Percentiles rank a stretch among this genome's conserved stretches.
Conservation (phyloP, 495 filamentous ascomycete genomes). For the Symbiotaphrina buchneri region DNA sequence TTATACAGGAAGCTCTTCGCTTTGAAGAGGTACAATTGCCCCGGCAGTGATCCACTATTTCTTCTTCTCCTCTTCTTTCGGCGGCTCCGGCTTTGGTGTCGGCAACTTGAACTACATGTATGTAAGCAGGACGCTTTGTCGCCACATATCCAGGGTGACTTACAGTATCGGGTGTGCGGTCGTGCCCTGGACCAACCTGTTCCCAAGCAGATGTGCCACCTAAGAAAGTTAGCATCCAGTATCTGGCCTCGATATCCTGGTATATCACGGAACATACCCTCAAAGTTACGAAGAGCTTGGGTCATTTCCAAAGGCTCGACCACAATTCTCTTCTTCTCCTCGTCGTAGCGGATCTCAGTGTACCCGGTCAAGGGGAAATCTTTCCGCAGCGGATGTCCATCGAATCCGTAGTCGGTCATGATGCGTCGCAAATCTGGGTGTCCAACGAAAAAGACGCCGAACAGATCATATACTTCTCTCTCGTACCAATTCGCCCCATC, state of each 20-base stretch:
- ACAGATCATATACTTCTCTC: conserved; percentile 92
- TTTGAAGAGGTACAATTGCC: background rate
- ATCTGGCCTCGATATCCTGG: too few species aligned
- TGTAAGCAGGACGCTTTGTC: background rate
- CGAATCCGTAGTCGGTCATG: conserved; percentile 99
- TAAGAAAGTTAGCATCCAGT: too few species aligned
- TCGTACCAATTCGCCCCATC: conserved; percentile 99
- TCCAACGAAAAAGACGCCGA: conserved; percentile 86
- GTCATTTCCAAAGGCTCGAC: conserved; percentile 93
- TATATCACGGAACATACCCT: too few species aligned
- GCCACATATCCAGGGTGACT: conserved; percentile 3
- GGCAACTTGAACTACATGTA: conserved; percentile 59
- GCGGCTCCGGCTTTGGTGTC: conserved; percentile 81
- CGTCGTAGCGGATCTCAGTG: conserved; percentile 93
- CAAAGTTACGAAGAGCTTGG: conserved; percentile 98
- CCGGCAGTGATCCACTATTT: conserved; percentile 53
- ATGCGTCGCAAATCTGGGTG: conserved; percentile 95
- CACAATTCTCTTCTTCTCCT: conserved; percentile 99
- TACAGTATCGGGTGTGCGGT: conserved; percentile 60
- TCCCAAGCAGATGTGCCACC: conserved; percentile 68
- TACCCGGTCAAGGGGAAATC: conserved; percentile 98
- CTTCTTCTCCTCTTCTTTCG: conserved; percentile 85
- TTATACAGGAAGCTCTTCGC: too few species aligned
- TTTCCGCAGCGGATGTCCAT: conserved; percentile 91
- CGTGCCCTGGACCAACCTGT: conserved; percentile 62